These are phyloP conservation scores for Senecio squalidus DNA, from an alignment of 140 eudicot species.

Conservation along the genomic window DNA sequence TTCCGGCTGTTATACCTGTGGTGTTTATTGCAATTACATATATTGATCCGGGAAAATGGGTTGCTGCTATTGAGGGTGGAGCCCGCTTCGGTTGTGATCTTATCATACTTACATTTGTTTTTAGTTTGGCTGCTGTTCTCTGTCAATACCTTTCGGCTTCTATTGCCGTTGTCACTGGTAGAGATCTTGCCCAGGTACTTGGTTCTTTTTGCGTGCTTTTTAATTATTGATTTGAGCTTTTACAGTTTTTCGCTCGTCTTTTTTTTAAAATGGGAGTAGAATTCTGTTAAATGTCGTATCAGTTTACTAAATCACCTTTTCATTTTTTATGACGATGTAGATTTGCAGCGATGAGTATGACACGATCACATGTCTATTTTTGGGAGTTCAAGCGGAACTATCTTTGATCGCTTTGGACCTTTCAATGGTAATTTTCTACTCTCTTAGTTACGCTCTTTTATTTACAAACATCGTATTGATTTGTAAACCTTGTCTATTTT, in stretches of 20 bases:
- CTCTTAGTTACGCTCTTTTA: not conserved
- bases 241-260: not conserved
- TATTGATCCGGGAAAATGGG: conserved; percentile 98
- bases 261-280: no score
- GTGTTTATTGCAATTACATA: conserved; percentile 69
- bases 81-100: conserved; percentile 72
- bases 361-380: conserved; percentile 51
- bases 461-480: not conserved
- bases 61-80: conserved; percentile 77
- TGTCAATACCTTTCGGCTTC: conserved; percentile 88
- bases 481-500: not conserved
- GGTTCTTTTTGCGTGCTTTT: not conserved
- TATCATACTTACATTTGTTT: conserved; percentile 40
- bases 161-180: conserved; percentile 73
- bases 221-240: not conserved
- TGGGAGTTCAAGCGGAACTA: conserved; percentile 81
- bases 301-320: not conserved
- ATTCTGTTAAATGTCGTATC: not conserved
- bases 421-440: conserved; percentile 52
- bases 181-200: conserved; percentile 81
- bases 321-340: conserved; percentile 33
- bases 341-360: conserved; percentile 80
- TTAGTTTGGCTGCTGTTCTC: conserved; percentile 68
- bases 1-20: conserved; percentile 58
- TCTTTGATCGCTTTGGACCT: conserved; percentile 80